Evolutionary conservation across 2,329 filamentous ascomycete genomes (phyloP).

Genomic region (Calonectria crousiana): DNA sequence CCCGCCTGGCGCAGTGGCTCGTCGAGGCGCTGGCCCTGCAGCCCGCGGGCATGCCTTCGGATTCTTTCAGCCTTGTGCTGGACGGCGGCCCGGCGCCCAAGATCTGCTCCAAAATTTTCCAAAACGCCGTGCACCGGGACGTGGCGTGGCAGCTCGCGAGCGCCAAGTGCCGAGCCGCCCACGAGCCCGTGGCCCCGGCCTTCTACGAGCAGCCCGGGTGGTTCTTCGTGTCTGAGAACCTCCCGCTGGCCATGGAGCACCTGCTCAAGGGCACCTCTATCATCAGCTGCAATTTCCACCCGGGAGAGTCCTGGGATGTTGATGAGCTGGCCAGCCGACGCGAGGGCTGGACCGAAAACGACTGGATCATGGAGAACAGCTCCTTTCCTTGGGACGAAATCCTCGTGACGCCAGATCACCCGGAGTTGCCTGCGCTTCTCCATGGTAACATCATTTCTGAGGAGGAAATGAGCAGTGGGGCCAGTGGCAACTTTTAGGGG

Average conservation of each 20-base stretch:
- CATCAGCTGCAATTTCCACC: not conserved
- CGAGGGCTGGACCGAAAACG: not conserved
- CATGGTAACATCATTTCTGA: not conserved
- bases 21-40: not conserved
- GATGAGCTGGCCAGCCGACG: not conserved
- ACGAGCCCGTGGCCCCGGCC: not conserved
- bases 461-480: not conserved
- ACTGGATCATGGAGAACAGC: constrained; percentile 1
- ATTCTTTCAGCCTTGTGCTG: not conserved
- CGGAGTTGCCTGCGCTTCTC: not conserved
- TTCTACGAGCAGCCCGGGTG: not conserved
- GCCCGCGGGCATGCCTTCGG: not conserved
- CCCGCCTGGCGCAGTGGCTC: not conserved
- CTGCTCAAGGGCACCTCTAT: not conserved
- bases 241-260: not conserved
- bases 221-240: not conserved
- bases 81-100: not conserved
- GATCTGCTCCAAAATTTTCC: not conserved
- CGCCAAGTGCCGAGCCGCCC: not conserved
- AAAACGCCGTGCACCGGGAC: not conserved
- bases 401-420: not conserved
- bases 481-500: not conserved
- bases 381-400: not conserved
- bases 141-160: constrained; percentile 2
- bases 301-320: not conserved